These are phyloP conservation scores for Nitzschia sp. DNA, from an alignment of 108 stramenopile genomes.

Conservation along the genomic window DNA sequence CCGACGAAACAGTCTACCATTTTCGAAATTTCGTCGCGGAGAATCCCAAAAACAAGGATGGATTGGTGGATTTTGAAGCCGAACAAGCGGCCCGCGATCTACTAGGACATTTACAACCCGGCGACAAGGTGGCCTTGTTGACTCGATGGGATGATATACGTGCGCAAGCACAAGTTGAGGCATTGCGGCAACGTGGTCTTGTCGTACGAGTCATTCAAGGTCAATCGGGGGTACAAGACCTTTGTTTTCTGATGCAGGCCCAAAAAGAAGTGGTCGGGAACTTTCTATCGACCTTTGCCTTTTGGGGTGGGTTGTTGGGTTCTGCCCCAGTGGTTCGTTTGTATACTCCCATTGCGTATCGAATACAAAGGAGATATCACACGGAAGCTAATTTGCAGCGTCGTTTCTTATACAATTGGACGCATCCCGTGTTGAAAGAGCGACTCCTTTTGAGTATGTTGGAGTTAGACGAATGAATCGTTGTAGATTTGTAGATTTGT, in stretches of 20 bases:
- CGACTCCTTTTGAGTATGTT: slow-evolving; percentile 6
- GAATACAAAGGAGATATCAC: background rate
- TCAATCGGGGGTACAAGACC: slow-evolving; percentile 45
- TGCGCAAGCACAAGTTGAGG: slow-evolving; percentile 25
- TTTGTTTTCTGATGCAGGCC: slow-evolving; percentile 51
- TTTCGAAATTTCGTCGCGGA: slow-evolving; percentile 30
- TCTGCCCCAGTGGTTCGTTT: slow-evolving; percentile 16
- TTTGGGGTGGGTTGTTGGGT: slow-evolving; percentile 50
- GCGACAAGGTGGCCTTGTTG: slow-evolving; percentile 51
- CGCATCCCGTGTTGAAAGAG: background rate
- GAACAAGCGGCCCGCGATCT: slow-evolving; percentile 26
- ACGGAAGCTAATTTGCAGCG: background rate
- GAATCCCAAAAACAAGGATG: background rate
- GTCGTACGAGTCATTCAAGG: slow-evolving; percentile 34
- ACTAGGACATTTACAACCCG: slow-evolving; percentile 38
- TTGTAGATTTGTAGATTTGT: no score
- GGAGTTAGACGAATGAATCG: background rate
- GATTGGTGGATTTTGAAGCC: slow-evolving; percentile 19
- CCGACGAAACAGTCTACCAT: slow-evolving; percentile 34
- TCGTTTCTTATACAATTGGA: slow-evolving; percentile 18
- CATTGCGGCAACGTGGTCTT: slow-evolving; percentile 39
- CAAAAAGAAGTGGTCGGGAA: slow-evolving; percentile 43
- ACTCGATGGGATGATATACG: slow-evolving; percentile 16
- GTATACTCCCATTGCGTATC: slow-evolving; percentile 35
- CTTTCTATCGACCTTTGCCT: slow-evolving; percentile 33